These are phyloP conservation scores for Nannizzia gypsea DNA, from an alignment of 2,329 filamentous ascomycete genomes.

Conservation along the genomic window DNA sequence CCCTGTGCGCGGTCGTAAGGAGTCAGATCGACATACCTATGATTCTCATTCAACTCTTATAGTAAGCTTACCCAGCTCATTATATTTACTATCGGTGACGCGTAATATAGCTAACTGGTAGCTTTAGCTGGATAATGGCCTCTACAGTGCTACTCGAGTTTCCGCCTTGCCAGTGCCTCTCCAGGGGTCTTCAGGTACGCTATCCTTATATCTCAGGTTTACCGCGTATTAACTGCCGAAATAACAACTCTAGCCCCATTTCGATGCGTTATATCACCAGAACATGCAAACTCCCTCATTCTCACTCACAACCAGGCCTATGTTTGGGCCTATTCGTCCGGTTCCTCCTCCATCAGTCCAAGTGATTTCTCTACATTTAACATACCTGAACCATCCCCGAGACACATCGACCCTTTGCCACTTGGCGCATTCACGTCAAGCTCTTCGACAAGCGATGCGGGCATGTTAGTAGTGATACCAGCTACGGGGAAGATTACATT, in stretches of 20 bases:
- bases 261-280: conserved; percentile 53
- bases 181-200: conserved; percentile 53
- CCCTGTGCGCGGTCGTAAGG: conserved; percentile 5
- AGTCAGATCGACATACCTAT: neutral
- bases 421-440: conserved; percentile 72
- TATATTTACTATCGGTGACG: neutral
- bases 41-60: neutral
- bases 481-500: conserved; percentile 75
- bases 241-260: conserved; percentile 42
- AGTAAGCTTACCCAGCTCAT: neutral
- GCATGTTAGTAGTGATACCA: conserved; percentile 76
- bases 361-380: conserved; percentile 55
- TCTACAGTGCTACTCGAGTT: conserved; percentile 75
- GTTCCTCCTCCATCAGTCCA: conserved; percentile 33
- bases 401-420: conserved; percentile 54
- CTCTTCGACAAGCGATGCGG: conserved; percentile 67
- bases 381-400: conserved; percentile 60
- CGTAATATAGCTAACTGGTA: conserved; percentile 10
- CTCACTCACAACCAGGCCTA: conserved; percentile 73
- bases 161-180: conserved; percentile 71
- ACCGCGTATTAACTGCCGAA: neutral
- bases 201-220: conserved; percentile 2
- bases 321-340: conserved; percentile 67
- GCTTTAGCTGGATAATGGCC: conserved; percentile 65
- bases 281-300: conserved; percentile 62